Base-by-base conservation (phyloP, 306 rosid genomes). In the Psophocarpus tetragonolobus region DNA sequence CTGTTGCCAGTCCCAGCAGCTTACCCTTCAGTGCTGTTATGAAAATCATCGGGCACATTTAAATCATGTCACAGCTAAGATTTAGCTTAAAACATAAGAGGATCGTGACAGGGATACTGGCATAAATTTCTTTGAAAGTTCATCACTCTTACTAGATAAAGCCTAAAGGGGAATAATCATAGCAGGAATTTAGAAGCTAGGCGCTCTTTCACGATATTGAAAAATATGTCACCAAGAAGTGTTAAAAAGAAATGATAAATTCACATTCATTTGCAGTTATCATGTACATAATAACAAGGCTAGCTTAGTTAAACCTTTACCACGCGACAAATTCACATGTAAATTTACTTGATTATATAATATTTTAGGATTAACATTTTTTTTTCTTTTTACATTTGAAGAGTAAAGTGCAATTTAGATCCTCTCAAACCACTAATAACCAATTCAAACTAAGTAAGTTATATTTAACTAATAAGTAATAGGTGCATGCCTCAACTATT, bases 1-100 rank as follows among this genome's bases (percentile, higher is more conserved):
- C 84, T 27, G 75, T 81, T 39, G 6, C 87, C 56, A 82, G 73
- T 68, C 39, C 94, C 54, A 58, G 84, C 73, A 84, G 71, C 58
- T 27, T 78, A 26, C 76, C 88, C 48, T 45, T 81, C 51, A 14
- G 20, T 15, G 13, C 72, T 60, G 74, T 78, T 27, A 68, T 81
- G 75, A 84, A 65, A 74, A 71, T 66, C 72, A 78, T 86, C 56
- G 84, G 75, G 56, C 76, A 86, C 57, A 79, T 80, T 58, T 82
- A 88, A 88, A 85, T 44, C 79, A 9, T 65, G 47, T 64, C 76
- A 27, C 64, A 51, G 83, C 75, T 69, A 35, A 78, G 61, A 44
- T 76, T 69, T 76, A 12, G 41, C 56, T 60, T 5, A 13, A 7
- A 20, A 14, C 35, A 32, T 67, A 26, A 42, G 58, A 26, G 20